phyloP scores from a whole-genome alignment of 768 basidiomycete species.

The Daedaleopsis nitida region DNA sequence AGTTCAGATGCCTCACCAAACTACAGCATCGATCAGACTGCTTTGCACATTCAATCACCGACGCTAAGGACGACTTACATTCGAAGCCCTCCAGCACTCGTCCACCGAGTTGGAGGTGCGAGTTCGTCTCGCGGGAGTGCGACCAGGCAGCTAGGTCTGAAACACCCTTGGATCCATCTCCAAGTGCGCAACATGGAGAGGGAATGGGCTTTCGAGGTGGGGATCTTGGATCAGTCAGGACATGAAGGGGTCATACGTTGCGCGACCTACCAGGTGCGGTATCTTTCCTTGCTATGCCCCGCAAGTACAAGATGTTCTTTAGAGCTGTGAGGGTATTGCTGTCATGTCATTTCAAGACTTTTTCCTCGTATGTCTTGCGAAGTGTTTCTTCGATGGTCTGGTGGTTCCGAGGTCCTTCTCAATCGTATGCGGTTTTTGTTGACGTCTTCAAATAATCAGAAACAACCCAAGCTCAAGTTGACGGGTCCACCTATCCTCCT shows the following conservation, averaged over 20 bases:
- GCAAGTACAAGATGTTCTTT: background rate
- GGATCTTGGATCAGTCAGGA: conserved; percentile 64
- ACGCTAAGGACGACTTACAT: conserved; percentile 69
- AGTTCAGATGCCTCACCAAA: conserved; percentile 24
- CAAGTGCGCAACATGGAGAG: conserved; percentile 70
- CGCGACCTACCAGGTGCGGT: conserved; percentile 78
- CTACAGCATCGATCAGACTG: conserved; percentile 59
- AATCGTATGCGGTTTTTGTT: background rate
- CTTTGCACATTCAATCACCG: conserved; percentile 81
- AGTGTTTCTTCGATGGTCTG: background rate
- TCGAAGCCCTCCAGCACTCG: conserved; percentile 50
- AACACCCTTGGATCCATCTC: conserved; percentile 73
- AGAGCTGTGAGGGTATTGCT: conserved; percentile 22
- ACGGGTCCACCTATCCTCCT: conserved; percentile 61
- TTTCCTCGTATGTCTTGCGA: background rate
- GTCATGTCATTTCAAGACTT: too few species aligned
- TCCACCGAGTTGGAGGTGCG: background rate
- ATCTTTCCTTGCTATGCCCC: conserved; percentile 6
- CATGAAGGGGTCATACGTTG: conserved; percentile 62
- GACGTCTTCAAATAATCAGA: conserved; percentile 39
- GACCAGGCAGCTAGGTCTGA: conserved; percentile 51
- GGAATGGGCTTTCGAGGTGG: conserved; percentile 78
- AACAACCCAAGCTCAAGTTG: conserved; percentile 52
- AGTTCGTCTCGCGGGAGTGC: conserved; percentile 6
- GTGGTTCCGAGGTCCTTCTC: background rate